Evolutionary conservation across 2,329 filamentous ascomycete species (phyloP).

Genomic region (Ceratocystis eucalypticola): DNA sequence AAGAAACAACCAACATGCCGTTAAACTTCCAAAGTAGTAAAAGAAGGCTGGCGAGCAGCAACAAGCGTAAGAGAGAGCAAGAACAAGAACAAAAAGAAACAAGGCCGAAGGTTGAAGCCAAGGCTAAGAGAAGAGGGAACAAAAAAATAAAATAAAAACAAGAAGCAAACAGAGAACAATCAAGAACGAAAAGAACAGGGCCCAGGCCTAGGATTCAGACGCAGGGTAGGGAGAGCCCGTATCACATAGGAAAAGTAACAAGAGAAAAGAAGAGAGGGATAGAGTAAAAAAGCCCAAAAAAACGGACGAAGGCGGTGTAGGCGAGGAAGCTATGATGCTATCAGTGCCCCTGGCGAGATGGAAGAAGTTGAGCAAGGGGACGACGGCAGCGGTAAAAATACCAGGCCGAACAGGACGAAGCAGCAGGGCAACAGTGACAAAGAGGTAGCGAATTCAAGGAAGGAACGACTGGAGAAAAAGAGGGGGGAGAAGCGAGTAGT

Average conservation of each 20-base stretch:
- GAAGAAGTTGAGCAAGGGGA: not conserved
- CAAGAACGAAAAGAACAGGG: not conserved
- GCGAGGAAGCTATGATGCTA: slow-evolving; percentile 6
- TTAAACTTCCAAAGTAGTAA: no score
- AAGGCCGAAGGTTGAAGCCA: not conserved
- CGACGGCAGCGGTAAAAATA: no score
- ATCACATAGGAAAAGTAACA: not conserved
- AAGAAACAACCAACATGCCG: no score
- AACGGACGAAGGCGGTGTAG: slow-evolving; percentile 3
- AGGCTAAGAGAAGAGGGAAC: not conserved
- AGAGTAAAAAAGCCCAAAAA: not conserved
- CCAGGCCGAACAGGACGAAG: not conserved
- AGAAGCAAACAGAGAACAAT: not conserved
- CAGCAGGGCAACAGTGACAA: not conserved
- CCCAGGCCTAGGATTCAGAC: not conserved
- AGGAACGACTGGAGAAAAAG: not conserved
- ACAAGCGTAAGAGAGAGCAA: not conserved
- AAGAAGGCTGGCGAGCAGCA: not conserved
- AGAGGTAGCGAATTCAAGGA: no score
- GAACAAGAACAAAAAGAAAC: not conserved
- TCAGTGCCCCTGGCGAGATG: not conserved
- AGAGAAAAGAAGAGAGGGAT: not conserved
- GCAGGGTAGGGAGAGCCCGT: not conserved
- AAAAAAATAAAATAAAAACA: not conserved
- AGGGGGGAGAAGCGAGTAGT: not conserved